These are phyloP conservation scores for Leccinum fibrillosum DNA, from an alignment of 768 basidiomycete species.

Conservation along the genomic window DNA sequence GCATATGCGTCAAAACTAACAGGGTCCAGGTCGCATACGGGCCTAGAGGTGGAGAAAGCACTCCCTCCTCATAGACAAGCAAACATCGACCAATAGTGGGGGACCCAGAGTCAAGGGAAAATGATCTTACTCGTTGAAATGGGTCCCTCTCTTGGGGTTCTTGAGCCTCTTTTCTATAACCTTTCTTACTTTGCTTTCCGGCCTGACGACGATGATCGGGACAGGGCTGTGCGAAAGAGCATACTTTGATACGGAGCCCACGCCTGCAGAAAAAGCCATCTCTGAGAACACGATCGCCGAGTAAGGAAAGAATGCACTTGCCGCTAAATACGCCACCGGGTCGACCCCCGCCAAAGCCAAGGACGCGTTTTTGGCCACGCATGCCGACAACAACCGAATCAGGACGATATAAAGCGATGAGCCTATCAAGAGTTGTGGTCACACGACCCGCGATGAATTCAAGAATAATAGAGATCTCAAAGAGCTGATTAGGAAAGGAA, in stretches of 20 bases:
- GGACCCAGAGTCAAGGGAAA: neutral
- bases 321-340: constrained; percentile 25
- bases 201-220: constrained; percentile 92
- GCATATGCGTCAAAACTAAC: neutral
- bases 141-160: constrained; percentile 83
- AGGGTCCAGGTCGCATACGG: neutral
- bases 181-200: constrained; percentile 84
- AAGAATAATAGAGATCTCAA: constrained; percentile 81
- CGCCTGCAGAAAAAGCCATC: constrained; percentile 42
- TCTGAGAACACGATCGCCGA: neutral
- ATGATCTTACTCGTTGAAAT: constrained; percentile 62
- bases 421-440: constrained; percentile 85
- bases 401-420: constrained; percentile 88
- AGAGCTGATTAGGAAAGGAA: neutral
- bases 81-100: neutral
- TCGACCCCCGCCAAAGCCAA: constrained; percentile 41
- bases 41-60: neutral
- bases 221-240: constrained; percentile 92
- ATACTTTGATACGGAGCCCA: constrained; percentile 68
- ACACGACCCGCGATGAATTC: constrained; percentile 93
- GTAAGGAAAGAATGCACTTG: constrained; percentile 1
- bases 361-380: constrained; percentile 56
- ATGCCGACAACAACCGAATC: constrained; percentile 94
- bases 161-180: constrained; percentile 80
- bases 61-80: neutral